A percentile compares a stretch with the other conserved stretches of the same genome.
Conservation (phyloP, 2,329 filamentous ascomycete genomes). For the Fusarium oxysporum region DNA sequence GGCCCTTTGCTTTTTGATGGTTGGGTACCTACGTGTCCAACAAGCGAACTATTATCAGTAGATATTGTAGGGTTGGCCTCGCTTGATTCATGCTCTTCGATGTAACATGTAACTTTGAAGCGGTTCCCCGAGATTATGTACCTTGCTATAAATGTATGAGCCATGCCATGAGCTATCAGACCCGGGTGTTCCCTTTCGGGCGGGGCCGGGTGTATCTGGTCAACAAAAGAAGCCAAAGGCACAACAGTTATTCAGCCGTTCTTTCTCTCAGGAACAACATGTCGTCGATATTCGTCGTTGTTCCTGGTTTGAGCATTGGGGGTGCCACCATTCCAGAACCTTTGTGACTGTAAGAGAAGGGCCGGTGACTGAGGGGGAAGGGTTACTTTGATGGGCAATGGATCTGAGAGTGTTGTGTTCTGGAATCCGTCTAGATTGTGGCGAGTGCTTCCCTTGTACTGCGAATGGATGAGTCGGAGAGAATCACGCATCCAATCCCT, state of each 20-base stretch:
- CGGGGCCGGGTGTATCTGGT: conserved; percentile 31
- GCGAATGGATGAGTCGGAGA: conserved; percentile 29
- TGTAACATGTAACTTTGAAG: conserved; percentile 23
- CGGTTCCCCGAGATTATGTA: conserved; percentile 33
- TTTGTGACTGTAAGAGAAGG: conserved; percentile 14
- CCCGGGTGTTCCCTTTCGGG: conserved; percentile 30
- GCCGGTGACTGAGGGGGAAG: conserved; percentile 15
- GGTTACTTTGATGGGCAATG: conserved; percentile 18
- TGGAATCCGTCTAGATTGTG: conserved; percentile 40
- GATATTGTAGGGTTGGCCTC: conserved; percentile 20
- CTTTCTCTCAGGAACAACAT: not conserved
- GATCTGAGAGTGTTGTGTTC: conserved; percentile 33
- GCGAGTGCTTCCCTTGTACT: conserved; percentile 34
- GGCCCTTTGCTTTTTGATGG: conserved; percentile 11
- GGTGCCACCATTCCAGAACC: conserved; percentile 38
- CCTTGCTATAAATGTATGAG: not conserved
- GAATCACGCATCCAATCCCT: conserved; percentile 26
- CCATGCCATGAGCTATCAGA: conserved; percentile 22
- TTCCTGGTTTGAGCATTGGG: conserved; percentile 24
- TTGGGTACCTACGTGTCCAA: conserved; percentile 4
- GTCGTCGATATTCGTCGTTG: conserved; percentile 7
- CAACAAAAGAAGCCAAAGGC: conserved; percentile 30
- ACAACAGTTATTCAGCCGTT: not conserved
- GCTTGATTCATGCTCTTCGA: conserved; percentile 28
- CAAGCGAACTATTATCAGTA: conserved; percentile 15